Conservation (phyloP, 768 basidiomycete genomes). For the Inosperma sp. region DNA sequence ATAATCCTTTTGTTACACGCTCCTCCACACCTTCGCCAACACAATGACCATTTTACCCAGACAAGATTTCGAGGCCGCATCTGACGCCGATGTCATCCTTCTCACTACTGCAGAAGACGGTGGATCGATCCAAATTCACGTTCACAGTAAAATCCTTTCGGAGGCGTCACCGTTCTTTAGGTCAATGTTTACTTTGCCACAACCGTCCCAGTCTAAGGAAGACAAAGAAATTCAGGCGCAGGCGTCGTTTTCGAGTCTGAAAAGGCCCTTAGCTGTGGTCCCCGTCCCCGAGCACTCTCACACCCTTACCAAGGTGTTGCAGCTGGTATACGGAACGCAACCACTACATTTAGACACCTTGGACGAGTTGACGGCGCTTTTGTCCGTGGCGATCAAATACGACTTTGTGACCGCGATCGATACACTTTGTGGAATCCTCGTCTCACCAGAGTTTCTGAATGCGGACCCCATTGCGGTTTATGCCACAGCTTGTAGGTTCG, state of each 20-base stretch:
- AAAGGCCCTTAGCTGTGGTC: constrained; percentile 39
- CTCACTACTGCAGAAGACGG: constrained; percentile 29
- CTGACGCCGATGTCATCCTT: constrained; percentile 26
- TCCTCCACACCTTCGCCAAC: neutral
- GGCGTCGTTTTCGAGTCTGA: too few species aligned
- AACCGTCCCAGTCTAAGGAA: constrained; percentile 27
- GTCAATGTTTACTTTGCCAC: constrained; percentile 65
- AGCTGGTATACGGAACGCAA: constrained; percentile 57
- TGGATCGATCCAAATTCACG: constrained; percentile 46
- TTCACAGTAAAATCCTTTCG: constrained; percentile 59
- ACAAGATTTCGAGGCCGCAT: constrained; percentile 30
- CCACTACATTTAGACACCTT: constrained; percentile 49
- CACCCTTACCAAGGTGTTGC: constrained; percentile 48
- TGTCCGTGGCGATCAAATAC: constrained; percentile 60
- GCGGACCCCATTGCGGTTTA: constrained; percentile 57
- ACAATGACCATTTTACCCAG: constrained; percentile 18
- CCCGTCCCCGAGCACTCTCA: constrained; percentile 49
- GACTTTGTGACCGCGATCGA: constrained; percentile 47
- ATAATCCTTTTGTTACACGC: neutral
- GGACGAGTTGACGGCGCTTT: constrained; percentile 47
- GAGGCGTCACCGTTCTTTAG: constrained; percentile 64
- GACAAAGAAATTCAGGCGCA: too few species aligned
- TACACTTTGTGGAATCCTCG: constrained; percentile 47
- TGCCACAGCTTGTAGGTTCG: constrained; percentile 63
- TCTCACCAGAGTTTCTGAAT: constrained; percentile 45